Evolutionary conservation across 257 asterid species (phyloP), one percentile per base, ranked within the genome.

Genomic region (Henckelia pumila): DNA sequence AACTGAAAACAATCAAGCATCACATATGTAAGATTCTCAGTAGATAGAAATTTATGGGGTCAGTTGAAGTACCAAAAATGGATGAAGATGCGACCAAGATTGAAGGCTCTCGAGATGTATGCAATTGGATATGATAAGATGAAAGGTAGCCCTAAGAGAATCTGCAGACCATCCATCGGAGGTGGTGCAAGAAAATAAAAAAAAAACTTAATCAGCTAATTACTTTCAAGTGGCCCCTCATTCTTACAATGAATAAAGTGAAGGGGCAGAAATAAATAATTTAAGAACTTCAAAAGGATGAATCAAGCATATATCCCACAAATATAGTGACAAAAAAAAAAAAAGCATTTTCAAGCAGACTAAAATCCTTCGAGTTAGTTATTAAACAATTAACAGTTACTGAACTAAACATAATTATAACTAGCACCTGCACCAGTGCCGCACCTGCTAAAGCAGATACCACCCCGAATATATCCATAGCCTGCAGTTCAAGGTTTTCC

Each of bases 41-140:
- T 53, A n/a, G 35, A 53, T 6, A 5, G 19, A 14, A 67, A 49
- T 30, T 50, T 40, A 32, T 3, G 49, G 35, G 75, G 73, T 73
- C 56, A 28, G 71, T 25, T 66, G n/a, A 71, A 61, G 77, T 88
- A 92, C 97, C 98, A 92, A 79, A 86, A 92, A 78, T 88, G 98
- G 73, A 92, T 79, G 86, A 92, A 92, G 76, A 92, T 83, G 6
- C 96, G 96, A 20, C 99, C 96, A n/a, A 90, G 95, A 72, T 93
- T 81, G 73, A 89, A 93, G 61, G 99, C 97, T 73, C 81, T 81
- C 67, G 96, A 90, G 77, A 93, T 59, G 73, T 93, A 93, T 57
- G 77, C 88, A 75, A 77, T 63, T 65, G 97, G 97, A 82, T 90
- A 71, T 17, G 88, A 63, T 68, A 85, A 64, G 66, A 93, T 32